A percentile compares a stretch with the other conserved stretches of the same genome.
phyloP scores from a whole-genome alignment of 202 grass and related monocot genomes.

The Saccharum hybrid region DNA sequence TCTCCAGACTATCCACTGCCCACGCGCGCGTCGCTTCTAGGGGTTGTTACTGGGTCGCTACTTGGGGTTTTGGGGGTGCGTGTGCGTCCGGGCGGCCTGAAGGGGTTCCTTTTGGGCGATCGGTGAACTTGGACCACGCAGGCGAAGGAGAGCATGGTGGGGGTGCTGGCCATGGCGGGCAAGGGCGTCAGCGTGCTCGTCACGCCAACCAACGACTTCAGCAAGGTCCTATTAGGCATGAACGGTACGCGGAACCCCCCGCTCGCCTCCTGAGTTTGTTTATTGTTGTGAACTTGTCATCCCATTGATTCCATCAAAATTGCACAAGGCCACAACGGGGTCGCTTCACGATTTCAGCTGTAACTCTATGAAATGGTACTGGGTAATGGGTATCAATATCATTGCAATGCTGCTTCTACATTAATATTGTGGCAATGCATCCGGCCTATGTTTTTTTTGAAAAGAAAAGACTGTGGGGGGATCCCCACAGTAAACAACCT shows the following conservation, averaged over 20 bases:
- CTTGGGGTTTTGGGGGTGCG: neutral
- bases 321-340: neutral
- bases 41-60: neutral
- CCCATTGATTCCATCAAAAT: neutral
- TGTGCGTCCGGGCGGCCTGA: neutral
- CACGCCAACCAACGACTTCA: slow-evolving; percentile 57
- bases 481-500: too few relatives aligned
- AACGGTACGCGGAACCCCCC: slow-evolving; percentile 34
- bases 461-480: too few relatives aligned
- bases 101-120: neutral
- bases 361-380: too few relatives aligned
- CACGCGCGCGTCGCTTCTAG: neutral
- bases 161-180: slow-evolving; percentile 72
- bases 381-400: too few relatives aligned
- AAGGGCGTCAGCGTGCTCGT: slow-evolving; percentile 56
- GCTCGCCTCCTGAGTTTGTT: neutral
- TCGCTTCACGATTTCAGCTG: neutral
- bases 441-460: too few relatives aligned
- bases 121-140: slow-evolving; percentile 7
- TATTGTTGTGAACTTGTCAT: neutral
- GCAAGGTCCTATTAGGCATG: slow-evolving; percentile 59
- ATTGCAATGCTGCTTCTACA: neutral
- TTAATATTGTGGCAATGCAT: neutral
- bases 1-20: too few relatives aligned
- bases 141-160: slow-evolving; percentile 63